A percentile compares a stretch with the other conserved stretches of the same genome.
Evolutionary conservation across 139 green algal genomes (phyloP).

Genomic region (Penium margaritaceum): DNA sequence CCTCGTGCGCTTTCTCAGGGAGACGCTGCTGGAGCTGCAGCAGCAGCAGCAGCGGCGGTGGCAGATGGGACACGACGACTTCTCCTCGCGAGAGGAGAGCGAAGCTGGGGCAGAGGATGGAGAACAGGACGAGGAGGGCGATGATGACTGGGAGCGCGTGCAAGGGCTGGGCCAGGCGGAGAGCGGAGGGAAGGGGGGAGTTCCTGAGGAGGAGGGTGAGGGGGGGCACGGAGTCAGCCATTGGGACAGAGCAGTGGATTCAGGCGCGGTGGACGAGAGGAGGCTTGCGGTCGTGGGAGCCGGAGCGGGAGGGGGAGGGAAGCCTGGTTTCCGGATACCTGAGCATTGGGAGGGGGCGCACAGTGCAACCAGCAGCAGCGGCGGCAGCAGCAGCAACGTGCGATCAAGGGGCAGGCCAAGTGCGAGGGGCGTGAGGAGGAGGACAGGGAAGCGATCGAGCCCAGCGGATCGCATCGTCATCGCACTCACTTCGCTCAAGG

Average conservation of each 20-base stretch:
- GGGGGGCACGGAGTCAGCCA: not conserved
- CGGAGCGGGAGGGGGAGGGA: not conserved
- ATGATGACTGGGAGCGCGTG: too few species aligned
- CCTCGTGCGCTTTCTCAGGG: conserved; percentile 53
- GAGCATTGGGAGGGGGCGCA: conserved; percentile 9
- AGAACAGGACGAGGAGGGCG: too few species aligned
- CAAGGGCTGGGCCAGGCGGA: conserved; percentile 4
- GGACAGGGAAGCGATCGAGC: too few species aligned
- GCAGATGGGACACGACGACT: too few species aligned
- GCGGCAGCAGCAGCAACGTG: too few species aligned
- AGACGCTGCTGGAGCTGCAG: not conserved
- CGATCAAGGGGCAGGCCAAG: too few species aligned
- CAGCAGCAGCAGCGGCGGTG: not conserved
- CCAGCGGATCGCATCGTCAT: too few species aligned
- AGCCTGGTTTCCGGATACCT: conserved; percentile 3
- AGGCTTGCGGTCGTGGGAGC: too few species aligned
- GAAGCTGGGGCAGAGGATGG: too few species aligned
- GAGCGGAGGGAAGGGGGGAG: not conserved
- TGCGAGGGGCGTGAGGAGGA: too few species aligned
- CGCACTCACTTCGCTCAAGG: conserved; percentile 8
- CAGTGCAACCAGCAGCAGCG: not conserved
- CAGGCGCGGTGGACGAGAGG: not conserved
- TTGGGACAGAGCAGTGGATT: too few species aligned
- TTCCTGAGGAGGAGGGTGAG: not conserved
- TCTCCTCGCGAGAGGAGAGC: too few species aligned